Conservation (phyloP, 345 rosid genomes). For the Balakata baccata region DNA sequence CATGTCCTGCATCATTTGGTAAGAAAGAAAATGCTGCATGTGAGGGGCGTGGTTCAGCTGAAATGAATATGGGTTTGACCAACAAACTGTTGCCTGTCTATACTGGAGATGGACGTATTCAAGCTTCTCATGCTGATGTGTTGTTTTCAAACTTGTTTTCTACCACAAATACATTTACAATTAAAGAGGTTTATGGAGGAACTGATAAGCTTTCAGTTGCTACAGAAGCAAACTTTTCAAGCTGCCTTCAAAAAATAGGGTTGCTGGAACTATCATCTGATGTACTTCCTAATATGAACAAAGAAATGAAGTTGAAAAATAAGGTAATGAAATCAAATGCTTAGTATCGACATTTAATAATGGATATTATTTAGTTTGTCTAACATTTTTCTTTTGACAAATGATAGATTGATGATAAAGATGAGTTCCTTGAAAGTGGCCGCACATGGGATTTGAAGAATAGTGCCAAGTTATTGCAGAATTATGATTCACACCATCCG, state of each 20-base stretch:
- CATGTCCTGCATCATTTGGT: constrained; percentile 36
- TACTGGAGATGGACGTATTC: constrained; percentile 17
- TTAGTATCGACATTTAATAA: constrained; percentile 10
- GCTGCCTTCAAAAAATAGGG: constrained; percentile 17
- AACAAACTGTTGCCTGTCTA: constrained; percentile 10
- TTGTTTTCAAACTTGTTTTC: constrained; percentile 8
- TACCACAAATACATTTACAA: not conserved
- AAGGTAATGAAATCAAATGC: constrained; percentile 19
- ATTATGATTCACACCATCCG: constrained; percentile 44
- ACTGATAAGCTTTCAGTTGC: constrained; percentile 9
- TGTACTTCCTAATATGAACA: constrained; percentile 7
- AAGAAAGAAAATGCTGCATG: constrained; percentile 16
- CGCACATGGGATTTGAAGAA: constrained; percentile 18
- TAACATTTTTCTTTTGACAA: constrained; percentile 26
- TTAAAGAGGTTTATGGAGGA: not conserved
- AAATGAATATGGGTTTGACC: constrained; percentile 5
- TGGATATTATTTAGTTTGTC: constrained; percentile 16
- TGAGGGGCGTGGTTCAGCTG: constrained; percentile 18
- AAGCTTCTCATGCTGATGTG: constrained; percentile 12
- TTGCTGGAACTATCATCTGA: constrained; percentile 13
- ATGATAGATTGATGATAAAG: constrained; percentile 25
- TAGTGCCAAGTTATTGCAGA: constrained; percentile 11
- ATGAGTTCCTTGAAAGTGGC: constrained; percentile 3
- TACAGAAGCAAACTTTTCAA: constrained; percentile 20
- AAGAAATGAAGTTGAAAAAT: not conserved